Evolutionary conservation across 129 eudicot species (phyloP).

Genomic region (Chrysanthemum seticuspe): DNA sequence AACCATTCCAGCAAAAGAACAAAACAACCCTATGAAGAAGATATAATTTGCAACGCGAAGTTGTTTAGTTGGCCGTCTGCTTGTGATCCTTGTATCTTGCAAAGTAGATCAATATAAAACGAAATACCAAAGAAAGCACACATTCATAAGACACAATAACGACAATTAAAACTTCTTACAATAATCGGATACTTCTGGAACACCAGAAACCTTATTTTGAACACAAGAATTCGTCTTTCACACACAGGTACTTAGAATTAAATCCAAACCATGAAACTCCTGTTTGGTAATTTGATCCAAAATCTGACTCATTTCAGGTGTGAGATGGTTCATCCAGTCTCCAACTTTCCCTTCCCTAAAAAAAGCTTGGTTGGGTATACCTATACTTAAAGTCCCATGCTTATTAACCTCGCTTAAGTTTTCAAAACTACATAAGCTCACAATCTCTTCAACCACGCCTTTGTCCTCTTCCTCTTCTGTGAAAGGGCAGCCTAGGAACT

Average conservation of each 20-base stretch:
- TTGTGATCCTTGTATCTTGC: no score
- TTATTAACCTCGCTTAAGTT: slow-evolving; percentile 21
- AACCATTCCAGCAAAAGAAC: no score
- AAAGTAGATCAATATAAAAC: no score
- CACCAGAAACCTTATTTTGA: neutral
- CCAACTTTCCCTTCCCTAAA: slow-evolving; percentile 29
- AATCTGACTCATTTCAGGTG: no score
- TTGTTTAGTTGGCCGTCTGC: no score
- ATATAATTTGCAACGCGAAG: no score
- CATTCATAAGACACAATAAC: neutral
- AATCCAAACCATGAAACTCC: slow-evolving; percentile 16
- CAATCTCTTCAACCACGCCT: no score
- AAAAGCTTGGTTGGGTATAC: slow-evolving; percentile 21
- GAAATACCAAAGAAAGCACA: no score
- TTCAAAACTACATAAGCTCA: no score
- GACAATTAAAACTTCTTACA: neutral
- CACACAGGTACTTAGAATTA: slow-evolving; percentile 9
- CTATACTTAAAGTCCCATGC: slow-evolving; percentile 7
- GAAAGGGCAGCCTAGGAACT: no score
- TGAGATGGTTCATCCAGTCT: slow-evolving; percentile 4
- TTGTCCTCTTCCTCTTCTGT: no score
- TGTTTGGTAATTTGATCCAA: slow-evolving; percentile 23
- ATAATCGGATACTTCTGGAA: neutral
- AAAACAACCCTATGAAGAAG: no score
- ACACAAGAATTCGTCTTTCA: neutral